These are phyloP conservation scores for Acorus gramineus DNA, from an alignment of 106 monocot genomes.

Conservation along the genomic window DNA sequence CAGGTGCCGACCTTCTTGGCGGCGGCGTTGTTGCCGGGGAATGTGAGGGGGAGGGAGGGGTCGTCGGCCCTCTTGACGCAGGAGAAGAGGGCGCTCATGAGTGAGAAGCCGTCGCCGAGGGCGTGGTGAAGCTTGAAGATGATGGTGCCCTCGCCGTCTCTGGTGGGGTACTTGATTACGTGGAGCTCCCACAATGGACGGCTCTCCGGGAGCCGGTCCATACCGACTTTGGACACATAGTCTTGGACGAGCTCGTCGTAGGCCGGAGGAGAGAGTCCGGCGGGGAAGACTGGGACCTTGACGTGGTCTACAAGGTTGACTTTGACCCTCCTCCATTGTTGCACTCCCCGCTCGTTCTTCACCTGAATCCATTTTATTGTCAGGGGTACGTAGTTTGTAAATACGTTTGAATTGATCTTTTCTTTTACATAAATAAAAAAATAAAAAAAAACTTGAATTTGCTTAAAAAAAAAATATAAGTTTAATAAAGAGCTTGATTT, in stretches of 20 bases:
- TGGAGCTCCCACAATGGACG: neutral
- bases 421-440: too few species aligned
- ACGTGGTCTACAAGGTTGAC: neutral
- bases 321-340: neutral
- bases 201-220: neutral
- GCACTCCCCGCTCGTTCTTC: neutral
- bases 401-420: too few species aligned
- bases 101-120: conserved; percentile 1
- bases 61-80: neutral
- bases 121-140: conserved; percentile 8
- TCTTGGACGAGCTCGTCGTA: neutral
- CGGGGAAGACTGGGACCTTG: neutral
- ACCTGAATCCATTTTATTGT: neutral
- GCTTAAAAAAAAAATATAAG: too few species aligned
- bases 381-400: too few species aligned
- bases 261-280: neutral
- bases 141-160: neutral
- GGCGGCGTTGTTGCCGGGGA: neutral
- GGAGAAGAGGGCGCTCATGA: conserved; percentile 3
- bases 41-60: conserved; percentile 3
- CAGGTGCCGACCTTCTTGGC: neutral
- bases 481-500: too few species aligned
- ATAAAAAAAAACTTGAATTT: too few species aligned
- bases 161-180: conserved; percentile 4
- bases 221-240: neutral